Percentiles rank a stretch among this genome's conserved stretches.
phyloP scores from a whole-genome alignment of 2,329 filamentous ascomycete genomes.

The Fusarium solani-melongenae region DNA sequence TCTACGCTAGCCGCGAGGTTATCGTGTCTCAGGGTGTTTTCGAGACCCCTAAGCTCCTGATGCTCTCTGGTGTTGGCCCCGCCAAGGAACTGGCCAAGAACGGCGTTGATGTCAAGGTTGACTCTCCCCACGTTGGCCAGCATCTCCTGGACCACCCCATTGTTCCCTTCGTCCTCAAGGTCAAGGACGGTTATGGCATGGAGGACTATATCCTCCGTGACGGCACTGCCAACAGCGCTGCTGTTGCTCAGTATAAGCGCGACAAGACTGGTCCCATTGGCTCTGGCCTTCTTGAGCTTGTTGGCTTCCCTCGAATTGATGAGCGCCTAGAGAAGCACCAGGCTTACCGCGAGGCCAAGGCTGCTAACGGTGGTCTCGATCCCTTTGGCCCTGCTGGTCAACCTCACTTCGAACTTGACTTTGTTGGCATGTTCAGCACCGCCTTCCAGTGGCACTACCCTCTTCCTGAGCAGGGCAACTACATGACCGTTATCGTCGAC shows the following conservation, averaged over 20 bases:
- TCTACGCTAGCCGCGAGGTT: constrained; percentile 61
- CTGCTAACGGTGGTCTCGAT: constrained; percentile 58
- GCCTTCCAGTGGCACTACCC: constrained; percentile 63
- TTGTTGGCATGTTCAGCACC: constrained; percentile 66
- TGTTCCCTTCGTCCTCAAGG: constrained; percentile 9
- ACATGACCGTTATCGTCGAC: constrained; percentile 67
- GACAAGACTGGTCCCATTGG: constrained; percentile 53
- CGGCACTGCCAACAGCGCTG: constrained; percentile 48
- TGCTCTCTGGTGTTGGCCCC: constrained; percentile 72
- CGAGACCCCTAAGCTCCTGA: constrained; percentile 73
- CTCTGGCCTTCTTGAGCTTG: constrained; percentile 59
- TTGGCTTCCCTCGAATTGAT: constrained; percentile 69
- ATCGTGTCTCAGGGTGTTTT: constrained; percentile 65
- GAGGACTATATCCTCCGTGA: constrained; percentile 55
- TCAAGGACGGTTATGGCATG: constrained; percentile 54
- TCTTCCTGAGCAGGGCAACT: constrained; percentile 55
- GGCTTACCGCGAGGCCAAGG: constrained; percentile 58
- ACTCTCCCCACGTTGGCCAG: constrained; percentile 71
- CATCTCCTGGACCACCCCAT: constrained; percentile 68
- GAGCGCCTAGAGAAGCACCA: constrained; percentile 59
- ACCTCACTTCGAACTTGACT: constrained; percentile 72
- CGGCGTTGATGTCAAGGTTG: constrained; percentile 62
- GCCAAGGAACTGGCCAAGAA: constrained; percentile 60
- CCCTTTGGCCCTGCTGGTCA: constrained; percentile 67
- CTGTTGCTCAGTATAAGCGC: constrained; percentile 34